Evolutionary conservation across 495 filamentous ascomycete genomes (phyloP).

Genomic region (Hypomontagnella monticulosa): DNA sequence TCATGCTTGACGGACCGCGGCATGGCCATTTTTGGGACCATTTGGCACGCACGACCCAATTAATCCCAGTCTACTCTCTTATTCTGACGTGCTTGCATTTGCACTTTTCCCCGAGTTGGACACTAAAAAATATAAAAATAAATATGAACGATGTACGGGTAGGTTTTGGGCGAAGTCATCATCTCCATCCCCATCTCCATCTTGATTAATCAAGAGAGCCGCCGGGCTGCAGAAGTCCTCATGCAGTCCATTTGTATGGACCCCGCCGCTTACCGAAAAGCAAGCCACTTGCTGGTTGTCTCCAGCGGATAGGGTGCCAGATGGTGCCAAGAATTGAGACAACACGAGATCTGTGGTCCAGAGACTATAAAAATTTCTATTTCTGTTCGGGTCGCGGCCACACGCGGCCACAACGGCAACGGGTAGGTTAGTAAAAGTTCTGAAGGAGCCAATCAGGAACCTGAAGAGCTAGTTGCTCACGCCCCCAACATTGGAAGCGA

Average conservation of each 20-base stretch:
- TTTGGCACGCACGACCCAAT: constrained; percentile 29
- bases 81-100: constrained; percentile 27
- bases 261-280: constrained; percentile 12
- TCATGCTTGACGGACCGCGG: constrained; percentile 9
- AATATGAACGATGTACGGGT: no score
- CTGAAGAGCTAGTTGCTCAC: constrained; percentile 33
- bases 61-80: constrained; percentile 17
- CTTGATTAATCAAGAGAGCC: constrained; percentile 22
- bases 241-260: constrained; percentile 27
- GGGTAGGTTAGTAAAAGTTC: constrained; percentile 30
- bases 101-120: neutral
- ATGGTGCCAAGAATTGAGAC: constrained; percentile 32
- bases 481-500: constrained; percentile 32
- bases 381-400: constrained; percentile 33
- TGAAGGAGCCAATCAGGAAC: constrained; percentile 34
- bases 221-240: constrained; percentile 26
- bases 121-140: no score
- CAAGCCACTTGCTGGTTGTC: constrained; percentile 21
- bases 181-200: neutral
- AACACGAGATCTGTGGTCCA: constrained; percentile 40
- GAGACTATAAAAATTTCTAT: constrained; percentile 35
- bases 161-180: constrained; percentile 8
- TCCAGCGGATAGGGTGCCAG: constrained; percentile 38
- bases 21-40: constrained; percentile 12
- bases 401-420: constrained; percentile 23